A percentile compares a stretch with the other conserved stretches of the same genome.
Evolutionary conservation across 2,329 filamentous ascomycete genomes (phyloP).

Genomic region (Sporothrix euskadiensis): DNA sequence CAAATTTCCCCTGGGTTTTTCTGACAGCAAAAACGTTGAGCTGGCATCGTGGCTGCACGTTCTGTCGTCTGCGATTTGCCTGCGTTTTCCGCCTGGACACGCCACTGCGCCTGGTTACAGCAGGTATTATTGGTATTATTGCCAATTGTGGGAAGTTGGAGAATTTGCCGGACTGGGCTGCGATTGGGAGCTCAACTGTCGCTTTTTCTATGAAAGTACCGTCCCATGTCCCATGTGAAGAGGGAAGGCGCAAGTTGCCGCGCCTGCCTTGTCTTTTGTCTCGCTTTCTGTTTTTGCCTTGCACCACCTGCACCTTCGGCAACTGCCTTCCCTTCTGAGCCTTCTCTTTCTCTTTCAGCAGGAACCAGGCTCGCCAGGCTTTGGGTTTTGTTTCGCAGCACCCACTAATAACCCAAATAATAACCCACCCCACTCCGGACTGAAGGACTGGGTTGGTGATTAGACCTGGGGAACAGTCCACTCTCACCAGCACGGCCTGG

Average conservation of each 20-base stretch:
- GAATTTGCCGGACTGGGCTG: not conserved
- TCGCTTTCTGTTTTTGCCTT: not conserved
- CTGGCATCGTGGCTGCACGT: not conserved
- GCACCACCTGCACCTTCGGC: constrained; percentile 14
- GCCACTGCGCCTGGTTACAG: constrained; percentile 8
- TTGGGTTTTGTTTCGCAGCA: not conserved
- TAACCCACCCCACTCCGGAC: constrained; percentile 4
- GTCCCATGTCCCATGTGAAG: constrained; percentile 20
- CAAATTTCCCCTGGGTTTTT: not conserved
- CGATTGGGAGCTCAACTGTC: not conserved
- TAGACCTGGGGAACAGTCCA: constrained; percentile 28
- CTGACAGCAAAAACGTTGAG: not conserved
- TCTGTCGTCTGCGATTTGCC: constrained; percentile 1
- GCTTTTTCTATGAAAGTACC: constrained; percentile 17
- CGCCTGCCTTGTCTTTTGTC: not conserved
- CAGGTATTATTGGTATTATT: constrained; percentile 6
- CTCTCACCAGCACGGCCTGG: not conserved
- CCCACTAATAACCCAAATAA: not conserved
- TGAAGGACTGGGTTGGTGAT: constrained; percentile 4
- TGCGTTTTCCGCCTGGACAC: constrained; percentile 12
- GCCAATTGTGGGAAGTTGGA: not conserved
- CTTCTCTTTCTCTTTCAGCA: not conserved
- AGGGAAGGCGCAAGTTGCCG: constrained; percentile 8
- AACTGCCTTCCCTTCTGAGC: constrained; percentile 7
- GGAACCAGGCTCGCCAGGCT: constrained; percentile 11